Base-by-base conservation (phyloP, 352 stramenopile species). In the Globisporangium abappressorium region DNA sequence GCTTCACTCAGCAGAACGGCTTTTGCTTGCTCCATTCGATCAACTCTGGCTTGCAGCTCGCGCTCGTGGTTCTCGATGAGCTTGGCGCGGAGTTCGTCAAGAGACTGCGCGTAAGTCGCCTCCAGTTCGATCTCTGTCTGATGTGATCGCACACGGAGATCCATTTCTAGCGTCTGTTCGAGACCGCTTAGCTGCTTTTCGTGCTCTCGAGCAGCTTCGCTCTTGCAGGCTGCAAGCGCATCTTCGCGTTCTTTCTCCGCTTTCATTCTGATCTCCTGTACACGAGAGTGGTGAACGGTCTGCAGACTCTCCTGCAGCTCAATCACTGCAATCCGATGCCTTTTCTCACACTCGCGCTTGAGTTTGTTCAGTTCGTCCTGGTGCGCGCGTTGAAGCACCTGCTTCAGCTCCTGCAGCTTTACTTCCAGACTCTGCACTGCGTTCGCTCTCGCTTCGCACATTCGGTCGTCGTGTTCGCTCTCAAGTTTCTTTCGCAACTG, bases 301-400 rank as follows among this genome's bases (percentile, higher is more conserved):
- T 89, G 78, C 51, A 89, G 68, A 24, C 57, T 65, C 33, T 86
- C 79, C 57, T 91, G 82, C 9, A 86, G 69, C 33, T 91, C 80
- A 54, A 82, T 75, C 24, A 87, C 66, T 2, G 64, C 57, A 15
- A 91, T 67, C 6, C 82, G 82, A 30, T 85, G 79, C 12, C 73
- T 69, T 54, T 77, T 81, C 8, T 86, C 79, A 5, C 89, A 26
- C 5, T 85, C 77, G 0, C 66, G 66, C 15, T 82, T 30, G 9
- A 87, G 41, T 43, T 85, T 71, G 9, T 79, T 68, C 18, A 67
- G 51, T n/a, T 83, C 79, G 30, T 81, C 73, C 9, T 54, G 41
- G 28, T 91, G 78, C 7, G 77, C 70, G 24, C 64, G 57, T 9
- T 51, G 66, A 0, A 90, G 72, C 57, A 84, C 72, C 60, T 82